A percentile compares a stretch with the other conserved stretches of the same genome.
Evolutionary conservation across 2,329 filamentous ascomycete species (phyloP).

Genomic region (Colletotrichum shisoi): DNA sequence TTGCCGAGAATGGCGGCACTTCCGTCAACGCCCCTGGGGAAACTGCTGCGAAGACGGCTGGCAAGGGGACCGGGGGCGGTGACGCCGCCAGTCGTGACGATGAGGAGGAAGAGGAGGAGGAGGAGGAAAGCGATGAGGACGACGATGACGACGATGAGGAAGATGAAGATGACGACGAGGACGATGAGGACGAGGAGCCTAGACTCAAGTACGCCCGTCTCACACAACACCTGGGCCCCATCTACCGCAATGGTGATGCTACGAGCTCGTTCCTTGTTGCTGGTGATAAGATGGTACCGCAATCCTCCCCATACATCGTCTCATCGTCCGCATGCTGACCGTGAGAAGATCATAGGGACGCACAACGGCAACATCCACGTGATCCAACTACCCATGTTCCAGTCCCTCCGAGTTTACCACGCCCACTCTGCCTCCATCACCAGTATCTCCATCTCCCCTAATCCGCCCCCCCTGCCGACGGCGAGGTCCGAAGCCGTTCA

Average conservation of each 20-base stretch:
- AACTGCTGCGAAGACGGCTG: slow-evolving; percentile 27
- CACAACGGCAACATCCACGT: slow-evolving; percentile 98
- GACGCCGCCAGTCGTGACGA: slow-evolving; percentile 39
- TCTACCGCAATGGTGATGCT: slow-evolving; percentile 95
- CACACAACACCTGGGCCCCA: slow-evolving; percentile 77
- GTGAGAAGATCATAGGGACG: slow-evolving; percentile 80
- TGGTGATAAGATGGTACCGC: slow-evolving; percentile 91
- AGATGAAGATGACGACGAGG: slow-evolving; percentile 57
- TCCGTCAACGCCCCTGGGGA: background rate
- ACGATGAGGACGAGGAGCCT: slow-evolving; percentile 87
- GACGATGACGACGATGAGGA: slow-evolving; percentile 56
- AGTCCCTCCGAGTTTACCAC: slow-evolving; percentile 84
- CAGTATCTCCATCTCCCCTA: slow-evolving; percentile 87
- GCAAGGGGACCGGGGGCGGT: slow-evolving; percentile 42
- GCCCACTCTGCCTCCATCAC: slow-evolving; percentile 93
- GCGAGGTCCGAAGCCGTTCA: slow-evolving; percentile 53
- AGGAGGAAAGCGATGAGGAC: slow-evolving; percentile 42
- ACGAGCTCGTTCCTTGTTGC: slow-evolving; percentile 90
- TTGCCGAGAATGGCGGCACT: slow-evolving; percentile 14
- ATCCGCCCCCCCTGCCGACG: slow-evolving; percentile 65
- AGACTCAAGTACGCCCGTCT: slow-evolving; percentile 90
- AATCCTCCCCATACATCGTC: slow-evolving; percentile 1
- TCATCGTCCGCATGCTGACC: slow-evolving; percentile 40
- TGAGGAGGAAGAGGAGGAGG: slow-evolving; percentile 38
- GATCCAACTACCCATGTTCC: slow-evolving; percentile 81